Percentiles rank a stretch among this genome's conserved stretches.
phyloP scores from a whole-genome alignment of 1,284 basidiomycete species.

The Polyporus tsugae region DNA sequence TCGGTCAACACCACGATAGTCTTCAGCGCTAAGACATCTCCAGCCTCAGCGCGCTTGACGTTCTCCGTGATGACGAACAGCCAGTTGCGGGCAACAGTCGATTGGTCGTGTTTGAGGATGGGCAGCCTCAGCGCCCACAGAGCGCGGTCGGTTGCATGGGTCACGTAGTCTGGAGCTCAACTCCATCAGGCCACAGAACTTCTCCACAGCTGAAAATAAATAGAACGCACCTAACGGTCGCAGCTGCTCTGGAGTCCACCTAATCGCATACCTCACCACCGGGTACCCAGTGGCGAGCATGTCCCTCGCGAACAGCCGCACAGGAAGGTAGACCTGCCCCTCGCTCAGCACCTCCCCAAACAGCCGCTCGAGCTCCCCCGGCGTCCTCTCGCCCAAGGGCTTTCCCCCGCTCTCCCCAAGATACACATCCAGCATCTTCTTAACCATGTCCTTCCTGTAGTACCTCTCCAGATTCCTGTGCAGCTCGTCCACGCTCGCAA shows the following conservation, averaged over 20 bases:
- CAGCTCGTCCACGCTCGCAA: conserved; percentile 57
- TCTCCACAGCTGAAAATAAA: background rate
- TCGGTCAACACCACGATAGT: conserved; percentile 58
- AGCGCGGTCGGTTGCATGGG: conserved; percentile 69
- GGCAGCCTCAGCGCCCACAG: conserved; percentile 55
- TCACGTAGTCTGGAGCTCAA: conserved; percentile 61
- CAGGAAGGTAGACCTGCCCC: conserved; percentile 76
- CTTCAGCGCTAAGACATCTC: conserved; percentile 43
- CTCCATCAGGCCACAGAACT: background rate
- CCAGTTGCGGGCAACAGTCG: conserved; percentile 57
- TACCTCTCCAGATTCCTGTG: conserved; percentile 67
- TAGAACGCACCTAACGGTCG: conserved; percentile 57
- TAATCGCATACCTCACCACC: conserved; percentile 71
- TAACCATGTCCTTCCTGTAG: conserved; percentile 58
- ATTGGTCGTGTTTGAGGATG: conserved; percentile 54
- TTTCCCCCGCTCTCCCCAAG: conserved; percentile 19
- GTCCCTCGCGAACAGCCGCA: conserved; percentile 69
- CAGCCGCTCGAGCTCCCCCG: conserved; percentile 52
- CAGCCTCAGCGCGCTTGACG: conserved; percentile 47
- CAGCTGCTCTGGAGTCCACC: conserved; percentile 70
- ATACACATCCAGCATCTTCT: conserved; percentile 57
- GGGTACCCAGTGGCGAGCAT: conserved; percentile 64
- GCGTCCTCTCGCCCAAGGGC: conserved; percentile 40
- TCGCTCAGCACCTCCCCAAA: conserved; percentile 72
- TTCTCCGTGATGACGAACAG: conserved; percentile 55